Percentiles rank a stretch among this genome's conserved stretches.
phyloP scores from a whole-genome alignment of 192 early-diverging fungal genomes.

The Coemansia reversa region DNA sequence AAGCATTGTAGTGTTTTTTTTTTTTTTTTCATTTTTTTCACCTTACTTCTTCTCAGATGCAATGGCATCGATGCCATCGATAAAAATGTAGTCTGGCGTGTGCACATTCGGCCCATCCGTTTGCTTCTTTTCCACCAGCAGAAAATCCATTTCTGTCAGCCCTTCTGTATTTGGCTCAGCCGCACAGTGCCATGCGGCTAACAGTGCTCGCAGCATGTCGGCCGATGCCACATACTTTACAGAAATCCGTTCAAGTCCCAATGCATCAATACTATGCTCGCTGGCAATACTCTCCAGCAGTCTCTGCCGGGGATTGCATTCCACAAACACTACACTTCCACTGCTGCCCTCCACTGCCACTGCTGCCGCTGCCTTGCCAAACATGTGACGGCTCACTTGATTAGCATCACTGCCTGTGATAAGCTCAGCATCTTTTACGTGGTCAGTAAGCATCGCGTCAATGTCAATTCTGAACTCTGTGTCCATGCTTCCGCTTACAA shows the following conservation, averaged over 20 bases:
- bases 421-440: constrained; percentile 35
- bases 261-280: constrained; percentile 1
- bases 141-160: constrained; percentile 29
- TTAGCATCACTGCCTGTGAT: constrained; percentile 7
- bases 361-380: constrained; percentile 19
- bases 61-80: constrained; percentile 39
- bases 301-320: constrained; percentile 21
- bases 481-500: not conserved
- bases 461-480: constrained; percentile 14
- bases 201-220: constrained; percentile 35
- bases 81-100: constrained; percentile 39
- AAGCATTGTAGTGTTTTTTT: not conserved
- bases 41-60: constrained; percentile 31
- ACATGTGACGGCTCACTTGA: constrained; percentile 19
- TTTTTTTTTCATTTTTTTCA: not conserved
- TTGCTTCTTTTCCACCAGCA: constrained; percentile 6
- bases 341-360: constrained; percentile 1
- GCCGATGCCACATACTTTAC: constrained; percentile 32
- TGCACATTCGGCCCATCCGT: not conserved
- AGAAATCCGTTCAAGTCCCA: constrained; percentile 18
- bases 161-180: not conserved
- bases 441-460: constrained; percentile 35
- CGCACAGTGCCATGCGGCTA: constrained; percentile 43
- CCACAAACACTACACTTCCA: constrained; percentile 27
- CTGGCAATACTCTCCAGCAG: constrained; percentile 14